Evolutionary conservation across 176 grass and related monocot species (phyloP), one percentile per base, ranked within the genome.

Genomic region (Tillandsia fasciculata): DNA sequence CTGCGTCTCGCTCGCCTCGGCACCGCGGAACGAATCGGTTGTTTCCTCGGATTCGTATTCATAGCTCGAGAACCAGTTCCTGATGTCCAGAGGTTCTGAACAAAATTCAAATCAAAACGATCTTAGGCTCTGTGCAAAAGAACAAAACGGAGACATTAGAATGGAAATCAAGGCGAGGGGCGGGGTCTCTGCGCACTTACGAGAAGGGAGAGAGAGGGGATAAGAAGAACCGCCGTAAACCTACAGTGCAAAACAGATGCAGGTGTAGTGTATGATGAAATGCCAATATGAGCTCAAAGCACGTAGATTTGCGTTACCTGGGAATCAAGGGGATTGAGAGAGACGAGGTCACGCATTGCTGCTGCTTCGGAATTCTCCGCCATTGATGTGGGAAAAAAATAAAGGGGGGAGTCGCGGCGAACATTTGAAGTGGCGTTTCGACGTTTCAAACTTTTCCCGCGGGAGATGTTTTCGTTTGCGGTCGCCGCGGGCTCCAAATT

Each of bases 1-100:
- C 78, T 89, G 83, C 12, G 75, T 87, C 68, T 84, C 81, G 22
- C 54, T 70, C 12, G 53, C 64, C 3, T 61, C 58, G 6, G 67
- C n/a, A 29, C 47, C 67, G 47, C 57, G 61, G 29, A 58, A 52
- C 11, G 72, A 50, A 56, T 87, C 61, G 2, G 67, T 50, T 49
- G 66, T 69, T 17, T 84, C 79, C 20, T 57, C 81, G 0, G 88
- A 88, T 53, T 91, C 80, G 3, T 81, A 96, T 65, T 80, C 76
- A 50, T 96, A 96, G 71, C 92, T 87, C 22, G 83, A 73, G 77
- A 96, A 91, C 92, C 92, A 96, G 33, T 96, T 91, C 52, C 71
- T 82, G 70, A 96, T 85, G 68, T 91, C 88, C 52, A 83, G 86
- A 13, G 88, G 92, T 79, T 91, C 92, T 96, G 85, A 80, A 48